phyloP scores from a whole-genome alignment of 1,284 basidiomycete species.

The Coniferiporia weirii region DNA sequence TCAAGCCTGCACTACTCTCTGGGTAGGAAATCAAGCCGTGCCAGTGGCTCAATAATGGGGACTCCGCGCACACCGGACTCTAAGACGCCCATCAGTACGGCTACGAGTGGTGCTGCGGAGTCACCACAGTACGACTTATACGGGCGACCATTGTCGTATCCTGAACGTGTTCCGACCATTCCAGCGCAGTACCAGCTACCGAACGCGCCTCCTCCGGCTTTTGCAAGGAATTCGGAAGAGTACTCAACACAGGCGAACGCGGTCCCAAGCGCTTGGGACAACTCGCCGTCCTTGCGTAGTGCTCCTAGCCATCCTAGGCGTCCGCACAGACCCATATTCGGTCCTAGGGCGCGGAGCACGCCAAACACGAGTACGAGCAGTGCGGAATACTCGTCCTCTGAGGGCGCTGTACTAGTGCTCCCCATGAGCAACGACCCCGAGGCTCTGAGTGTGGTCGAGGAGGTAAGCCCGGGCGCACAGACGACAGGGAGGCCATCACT shows the following conservation, averaged over 20 bases:
- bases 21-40: slow-evolving; percentile 3
- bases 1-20: slow-evolving; percentile 3
- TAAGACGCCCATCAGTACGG: slow-evolving; percentile 3
- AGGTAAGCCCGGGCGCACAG: neutral
- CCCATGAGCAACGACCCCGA: neutral
- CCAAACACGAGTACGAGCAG: slow-evolving; percentile 5
- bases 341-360: slow-evolving; percentile 10
- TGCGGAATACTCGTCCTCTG: neutral
- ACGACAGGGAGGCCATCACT: neutral
- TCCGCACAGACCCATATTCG: slow-evolving; percentile 2
- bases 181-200: too few species aligned
- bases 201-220: too few species aligned
- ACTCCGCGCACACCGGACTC: neutral
- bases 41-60: neutral
- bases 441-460: slow-evolving; percentile 9
- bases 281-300: neutral
- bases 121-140: neutral
- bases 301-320: neutral
- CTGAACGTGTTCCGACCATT: neutral
- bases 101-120: neutral
- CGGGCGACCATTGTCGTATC: neutral
- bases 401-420: neutral
- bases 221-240: neutral
- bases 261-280: slow-evolving; percentile 7
- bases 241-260: neutral